Conservation (phyloP, 2,329 filamentous ascomycete genomes). For the Ascochyta viciae-villosae region DNA sequence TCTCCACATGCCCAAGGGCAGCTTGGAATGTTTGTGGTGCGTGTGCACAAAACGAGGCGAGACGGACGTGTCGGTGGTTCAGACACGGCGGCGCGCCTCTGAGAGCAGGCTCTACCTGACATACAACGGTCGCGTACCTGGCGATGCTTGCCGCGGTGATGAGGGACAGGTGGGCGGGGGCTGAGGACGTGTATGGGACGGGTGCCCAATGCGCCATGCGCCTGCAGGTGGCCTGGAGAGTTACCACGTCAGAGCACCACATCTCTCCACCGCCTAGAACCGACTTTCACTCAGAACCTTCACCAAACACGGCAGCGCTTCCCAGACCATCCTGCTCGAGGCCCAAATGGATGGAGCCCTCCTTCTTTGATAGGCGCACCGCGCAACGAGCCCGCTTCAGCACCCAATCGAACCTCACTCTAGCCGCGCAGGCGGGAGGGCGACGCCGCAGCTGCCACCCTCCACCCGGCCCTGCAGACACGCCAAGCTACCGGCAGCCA, state of each 20-base stretch:
- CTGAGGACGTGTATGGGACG: background rate
- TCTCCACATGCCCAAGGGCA: conserved; percentile 2
- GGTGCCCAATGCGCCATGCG: background rate
- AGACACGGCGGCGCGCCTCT: background rate
- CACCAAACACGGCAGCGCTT: conserved; percentile 6
- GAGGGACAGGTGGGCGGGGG: background rate
- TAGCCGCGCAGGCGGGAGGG: conserved; percentile 39
- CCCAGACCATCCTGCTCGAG: conserved; percentile 17
- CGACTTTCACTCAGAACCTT: conserved; percentile 8
- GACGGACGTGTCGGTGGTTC: too few species aligned
- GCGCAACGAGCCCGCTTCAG: conserved; percentile 28
- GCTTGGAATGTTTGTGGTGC: background rate
- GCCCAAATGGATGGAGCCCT: conserved; percentile 37
- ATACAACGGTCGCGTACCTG: too few species aligned
- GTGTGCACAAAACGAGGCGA: background rate
- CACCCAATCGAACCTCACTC: conserved; percentile 38
- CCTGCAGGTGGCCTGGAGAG: background rate
- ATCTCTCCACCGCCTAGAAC: conserved; percentile 8
- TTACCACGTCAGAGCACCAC: conserved; percentile 30
- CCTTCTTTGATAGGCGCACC: conserved; percentile 43
- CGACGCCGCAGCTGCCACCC: conserved; percentile 15
- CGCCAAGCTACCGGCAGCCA: conserved; percentile 23
- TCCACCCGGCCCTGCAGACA: conserved; percentile 21
- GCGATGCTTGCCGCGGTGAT: conserved; percentile 5
- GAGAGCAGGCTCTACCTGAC: background rate